Percentiles rank a stretch among this genome's conserved stretches.
Evolutionary conservation across 2,329 filamentous ascomycete species (phyloP).

Genomic region (Penicillium sp.): DNA sequence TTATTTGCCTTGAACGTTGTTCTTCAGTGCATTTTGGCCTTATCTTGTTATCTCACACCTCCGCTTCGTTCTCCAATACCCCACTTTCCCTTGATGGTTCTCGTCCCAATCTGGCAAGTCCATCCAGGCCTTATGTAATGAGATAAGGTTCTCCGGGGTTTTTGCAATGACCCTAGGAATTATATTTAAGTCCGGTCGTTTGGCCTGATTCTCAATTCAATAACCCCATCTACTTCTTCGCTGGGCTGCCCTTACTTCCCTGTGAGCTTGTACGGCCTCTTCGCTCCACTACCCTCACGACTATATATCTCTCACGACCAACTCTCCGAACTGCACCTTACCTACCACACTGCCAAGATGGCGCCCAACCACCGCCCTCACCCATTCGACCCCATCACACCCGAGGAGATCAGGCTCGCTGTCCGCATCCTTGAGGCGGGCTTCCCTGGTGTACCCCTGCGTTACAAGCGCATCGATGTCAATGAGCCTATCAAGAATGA

Average conservation of each 20-base stretch:
- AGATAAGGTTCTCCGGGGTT: constrained; percentile 15
- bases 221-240: not conserved
- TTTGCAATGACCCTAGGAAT: not conserved
- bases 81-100: constrained; percentile 1
- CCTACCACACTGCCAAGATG: constrained; percentile 13
- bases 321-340: not conserved
- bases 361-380: constrained; percentile 22
- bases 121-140: constrained; percentile 21
- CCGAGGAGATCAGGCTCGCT: constrained; percentile 38
- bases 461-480: constrained; percentile 64
- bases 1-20: not conserved
- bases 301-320: not conserved
- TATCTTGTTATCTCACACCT: not conserved
- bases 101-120: constrained; percentile 29
- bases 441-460: constrained; percentile 37
- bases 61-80: not conserved
- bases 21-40: not conserved
- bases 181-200: constrained; percentile 14
- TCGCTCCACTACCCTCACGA: not conserved
- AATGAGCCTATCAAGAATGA: constrained; percentile 61
- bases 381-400: constrained; percentile 40
- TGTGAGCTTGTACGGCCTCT: not conserved
- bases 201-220: not conserved
- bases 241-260: not conserved
- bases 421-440: constrained; percentile 35